A percentile compares a stretch with the other conserved stretches of the same genome.
phyloP scores from a whole-genome alignment of 805 yeast genomes.

The Kregervanrija pseudodelftensis region DNA sequence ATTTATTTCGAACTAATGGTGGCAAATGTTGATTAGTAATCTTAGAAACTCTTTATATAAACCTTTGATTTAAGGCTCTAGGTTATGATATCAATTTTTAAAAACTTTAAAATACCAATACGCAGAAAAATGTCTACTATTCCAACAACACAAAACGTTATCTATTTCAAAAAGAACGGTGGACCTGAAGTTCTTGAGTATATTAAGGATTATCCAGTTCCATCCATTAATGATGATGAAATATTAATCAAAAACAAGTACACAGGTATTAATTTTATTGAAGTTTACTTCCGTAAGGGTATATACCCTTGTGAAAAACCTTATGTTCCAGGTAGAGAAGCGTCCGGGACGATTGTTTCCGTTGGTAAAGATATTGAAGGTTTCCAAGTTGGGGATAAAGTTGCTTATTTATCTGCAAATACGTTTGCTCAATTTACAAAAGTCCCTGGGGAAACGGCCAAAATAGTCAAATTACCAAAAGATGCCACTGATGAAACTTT shows the following conservation, averaged over 20 bases:
- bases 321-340: slow-evolving; percentile 60
- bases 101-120: slow-evolving; percentile 6
- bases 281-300: slow-evolving; percentile 76
- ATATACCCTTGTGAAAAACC: slow-evolving; percentile 61
- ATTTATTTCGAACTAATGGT: neutral
- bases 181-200: slow-evolving; percentile 55
- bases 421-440: slow-evolving; percentile 75
- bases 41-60: too few relatives aligned
- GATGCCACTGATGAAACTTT: slow-evolving; percentile 41
- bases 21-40: too few relatives aligned
- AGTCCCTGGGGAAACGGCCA: slow-evolving; percentile 25
- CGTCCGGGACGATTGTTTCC: slow-evolving; percentile 61
- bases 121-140: slow-evolving; percentile 15
- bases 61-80: neutral
- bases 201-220: slow-evolving; percentile 47
- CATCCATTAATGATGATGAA: slow-evolving; percentile 47
- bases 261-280: slow-evolving; percentile 80
- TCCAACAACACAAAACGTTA: slow-evolving; percentile 52
- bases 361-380: slow-evolving; percentile 51
- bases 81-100: neutral
- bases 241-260: slow-evolving; percentile 66
- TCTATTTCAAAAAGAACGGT: slow-evolving; percentile 47
- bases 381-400: slow-evolving; percentile 61
- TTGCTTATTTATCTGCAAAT: slow-evolving; percentile 44
- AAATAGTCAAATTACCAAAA: slow-evolving; percentile 42